Evolutionary conservation across 2,329 filamentous ascomycete species (phyloP).

Genomic region (Penicillium polonicum): DNA sequence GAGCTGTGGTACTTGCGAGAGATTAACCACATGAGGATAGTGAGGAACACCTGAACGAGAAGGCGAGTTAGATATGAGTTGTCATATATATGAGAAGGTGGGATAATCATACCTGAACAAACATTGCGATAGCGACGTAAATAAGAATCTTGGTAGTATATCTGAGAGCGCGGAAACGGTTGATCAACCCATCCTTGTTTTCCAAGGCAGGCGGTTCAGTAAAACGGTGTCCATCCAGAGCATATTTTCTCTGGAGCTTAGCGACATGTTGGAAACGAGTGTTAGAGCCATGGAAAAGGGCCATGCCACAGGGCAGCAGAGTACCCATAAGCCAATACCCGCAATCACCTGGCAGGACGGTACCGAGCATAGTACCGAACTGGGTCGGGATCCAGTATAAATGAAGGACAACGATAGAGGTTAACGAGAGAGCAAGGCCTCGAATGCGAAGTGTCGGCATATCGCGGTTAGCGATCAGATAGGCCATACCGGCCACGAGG

Average conservation of each 20-base stretch:
- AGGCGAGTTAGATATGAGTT: slow-evolving; percentile 2
- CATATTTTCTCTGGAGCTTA: slow-evolving; percentile 52
- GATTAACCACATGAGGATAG: slow-evolving; percentile 58
- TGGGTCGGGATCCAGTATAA: slow-evolving; percentile 39
- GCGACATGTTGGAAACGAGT: slow-evolving; percentile 61
- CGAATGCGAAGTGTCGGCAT: slow-evolving; percentile 40
- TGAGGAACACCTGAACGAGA: slow-evolving; percentile 54
- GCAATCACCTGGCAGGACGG: slow-evolving; percentile 49
- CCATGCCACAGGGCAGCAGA: slow-evolving; percentile 64
- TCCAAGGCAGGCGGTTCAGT: slow-evolving; percentile 6
- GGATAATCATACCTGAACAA: slow-evolving; percentile 50
- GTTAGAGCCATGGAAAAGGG: slow-evolving; percentile 65
- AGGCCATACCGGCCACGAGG: slow-evolving; percentile 31
- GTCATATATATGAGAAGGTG: neutral
- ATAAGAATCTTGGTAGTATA: slow-evolving; percentile 27
- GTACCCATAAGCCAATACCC: slow-evolving; percentile 69
- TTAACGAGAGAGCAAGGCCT: slow-evolving; percentile 38
- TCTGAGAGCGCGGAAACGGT: slow-evolving; percentile 25
- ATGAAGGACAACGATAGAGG: slow-evolving; percentile 40
- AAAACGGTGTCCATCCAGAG: slow-evolving; percentile 17
- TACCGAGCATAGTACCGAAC: slow-evolving; percentile 37
- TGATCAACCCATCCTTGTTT: slow-evolving; percentile 19
- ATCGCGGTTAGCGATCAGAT: slow-evolving; percentile 34
- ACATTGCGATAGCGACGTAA: slow-evolving; percentile 56
- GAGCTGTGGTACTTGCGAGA: slow-evolving; percentile 65